Percentiles rank a stretch among this genome's conserved stretches.
Conservation (phyloP, 306 rosid genomes). For the Castanea sativa region DNA sequence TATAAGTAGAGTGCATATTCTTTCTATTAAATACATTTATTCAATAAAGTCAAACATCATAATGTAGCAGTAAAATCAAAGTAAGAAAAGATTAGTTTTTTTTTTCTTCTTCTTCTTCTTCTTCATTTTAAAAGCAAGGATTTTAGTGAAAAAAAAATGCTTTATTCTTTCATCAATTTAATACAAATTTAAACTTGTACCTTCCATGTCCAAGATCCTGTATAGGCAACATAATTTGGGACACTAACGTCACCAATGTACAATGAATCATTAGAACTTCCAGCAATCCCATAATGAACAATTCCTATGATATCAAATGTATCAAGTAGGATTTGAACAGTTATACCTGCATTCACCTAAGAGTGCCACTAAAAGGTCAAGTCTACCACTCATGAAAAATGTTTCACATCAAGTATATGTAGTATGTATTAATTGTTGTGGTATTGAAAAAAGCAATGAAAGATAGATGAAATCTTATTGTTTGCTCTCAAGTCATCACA, state of each 20-base stretch:
- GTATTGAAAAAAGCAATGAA: background rate
- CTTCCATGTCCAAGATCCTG: constrained; percentile 24
- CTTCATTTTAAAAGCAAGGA: background rate
- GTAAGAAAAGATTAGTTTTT: background rate
- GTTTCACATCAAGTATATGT: background rate
- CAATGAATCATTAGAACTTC: constrained; percentile 16
- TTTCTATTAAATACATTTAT: background rate
- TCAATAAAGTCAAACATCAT: background rate
- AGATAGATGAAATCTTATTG: constrained; percentile 2
- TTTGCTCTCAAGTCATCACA: constrained; percentile 14
- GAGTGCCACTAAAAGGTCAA: background rate
- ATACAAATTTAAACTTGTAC: background rate
- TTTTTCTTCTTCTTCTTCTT: too few species aligned
- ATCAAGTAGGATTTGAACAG: constrained; percentile 22
- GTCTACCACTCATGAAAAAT: background rate
- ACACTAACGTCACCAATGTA: constrained; percentile 20
- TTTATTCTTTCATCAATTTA: background rate
- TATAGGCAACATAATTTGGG: constrained; percentile 14
- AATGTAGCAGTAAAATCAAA: background rate
- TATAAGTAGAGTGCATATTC: background rate
- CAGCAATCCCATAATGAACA: constrained; percentile 21
- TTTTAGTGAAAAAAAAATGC: background rate
- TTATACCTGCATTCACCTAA: constrained; percentile 18
- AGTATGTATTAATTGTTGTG: background rate
- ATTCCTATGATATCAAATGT: constrained; percentile 14